These are phyloP conservation scores for Solanum bukasovii DNA, from an alignment of 257 asterid species.

Conservation along the genomic window DNA sequence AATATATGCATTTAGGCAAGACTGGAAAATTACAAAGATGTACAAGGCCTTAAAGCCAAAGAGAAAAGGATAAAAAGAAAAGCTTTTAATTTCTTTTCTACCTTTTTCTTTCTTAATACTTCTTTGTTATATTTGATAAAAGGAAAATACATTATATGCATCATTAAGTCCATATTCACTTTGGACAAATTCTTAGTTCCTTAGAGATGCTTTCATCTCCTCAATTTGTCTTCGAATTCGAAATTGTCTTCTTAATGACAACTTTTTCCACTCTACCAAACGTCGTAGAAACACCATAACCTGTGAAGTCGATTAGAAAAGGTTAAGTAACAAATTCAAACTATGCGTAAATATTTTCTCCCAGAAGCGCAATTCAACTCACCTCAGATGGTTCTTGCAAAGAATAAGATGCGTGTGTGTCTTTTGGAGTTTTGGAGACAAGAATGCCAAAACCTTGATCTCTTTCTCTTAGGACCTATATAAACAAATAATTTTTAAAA, in stretches of 20 bases:
- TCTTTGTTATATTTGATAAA: slow-evolving; percentile 1
- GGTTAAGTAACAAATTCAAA: neutral
- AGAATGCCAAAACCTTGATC: slow-evolving; percentile 89
- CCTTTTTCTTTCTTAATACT: neutral
- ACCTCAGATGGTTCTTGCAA: slow-evolving; percentile 92
- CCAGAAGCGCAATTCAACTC: neutral
- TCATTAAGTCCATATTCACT: neutral
- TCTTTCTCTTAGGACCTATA: slow-evolving; percentile 61
- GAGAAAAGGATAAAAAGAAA: neutral
- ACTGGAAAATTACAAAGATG: slow-evolving; percentile 16
- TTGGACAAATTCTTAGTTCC: slow-evolving; percentile 11
- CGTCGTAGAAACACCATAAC: slow-evolving; percentile 72
- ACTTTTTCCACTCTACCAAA: slow-evolving; percentile 56
- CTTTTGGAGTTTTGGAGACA: slow-evolving; percentile 74
- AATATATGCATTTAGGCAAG: neutral
- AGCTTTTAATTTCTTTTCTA: neutral
- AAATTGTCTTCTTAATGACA: slow-evolving; percentile 26
- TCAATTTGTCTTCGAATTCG: slow-evolving; percentile 36
- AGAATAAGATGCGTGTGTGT: slow-evolving; percentile 73
- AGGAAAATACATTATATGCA: slow-evolving; percentile 17
- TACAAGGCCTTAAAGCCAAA: slow-evolving; percentile 19
- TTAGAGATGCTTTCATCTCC: slow-evolving; percentile 32
- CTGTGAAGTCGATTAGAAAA: slow-evolving; percentile 12
- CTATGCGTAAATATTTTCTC: neutral
- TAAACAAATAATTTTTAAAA: neutral